Evolutionary conservation across 768 basidiomycete species (phyloP), one percentile per base, ranked within the genome.

Genomic region (Guyanaporus albipodus): DNA sequence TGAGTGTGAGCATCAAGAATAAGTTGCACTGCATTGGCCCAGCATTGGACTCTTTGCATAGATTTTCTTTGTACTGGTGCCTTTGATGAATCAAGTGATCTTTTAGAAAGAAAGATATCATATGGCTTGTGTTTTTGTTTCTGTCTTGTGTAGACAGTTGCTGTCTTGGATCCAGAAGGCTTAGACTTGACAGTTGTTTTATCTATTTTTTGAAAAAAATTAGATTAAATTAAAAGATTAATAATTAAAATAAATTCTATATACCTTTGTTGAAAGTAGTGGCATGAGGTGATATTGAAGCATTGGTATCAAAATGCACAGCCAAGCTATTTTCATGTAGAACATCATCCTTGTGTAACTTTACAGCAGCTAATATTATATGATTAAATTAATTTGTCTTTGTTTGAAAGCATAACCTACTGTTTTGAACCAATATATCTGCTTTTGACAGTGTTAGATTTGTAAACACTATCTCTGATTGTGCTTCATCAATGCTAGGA

Each of bases 21-120:
- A 5, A 38, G 2, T 4, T 39, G 10, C 8, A 66, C 6, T 18
- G 24, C 26, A 8, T 42, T 7, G 23, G 26, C 21, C 64, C 66
- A 66, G 1, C 11, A 1, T 10, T 51, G 52, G 33, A 64, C 36
- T 12, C 22, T 48, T 4, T 12, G 7, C 12, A 49, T n/a, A n/a
- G n/a, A 41, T 6, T 6, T 4, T 18, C n/a, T n/a, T n/a, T n/a
- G n/a, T n/a, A n/a, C n/a, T n/a, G n/a, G n/a, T n/a, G n/a, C n/a
- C n/a, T n/a, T n/a, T n/a, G n/a, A n/a, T n/a, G n/a, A n/a, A n/a
- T n/a, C n/a, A n/a, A n/a, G n/a, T 12, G 19, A 0, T 1, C 8
- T 11, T 19, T 29, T 21, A 15, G 29, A 3, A 42, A 34, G 21
- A n/a, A 36, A 35, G 23, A 46, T 22, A 21, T 7, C 5, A 21